These are phyloP conservation scores for Lentinus tigrinus DNA, from an alignment of 768 basidiomycete species.

Conservation along the genomic window DNA sequence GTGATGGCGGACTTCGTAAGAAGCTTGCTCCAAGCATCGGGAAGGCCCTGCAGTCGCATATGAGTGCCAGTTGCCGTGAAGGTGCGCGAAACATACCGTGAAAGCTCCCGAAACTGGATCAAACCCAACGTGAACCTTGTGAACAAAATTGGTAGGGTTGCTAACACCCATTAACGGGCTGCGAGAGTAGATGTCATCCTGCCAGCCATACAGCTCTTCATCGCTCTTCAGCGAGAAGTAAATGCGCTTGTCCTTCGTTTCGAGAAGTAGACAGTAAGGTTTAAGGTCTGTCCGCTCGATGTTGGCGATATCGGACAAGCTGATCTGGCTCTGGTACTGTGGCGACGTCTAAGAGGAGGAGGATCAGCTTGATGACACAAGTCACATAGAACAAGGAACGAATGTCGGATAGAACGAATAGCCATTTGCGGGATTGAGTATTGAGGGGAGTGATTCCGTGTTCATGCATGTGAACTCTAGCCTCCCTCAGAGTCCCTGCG, in stretches of 20 bases:
- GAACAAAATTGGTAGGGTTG: conserved; percentile 96
- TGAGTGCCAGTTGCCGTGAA: background rate
- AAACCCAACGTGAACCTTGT: conserved; percentile 98
- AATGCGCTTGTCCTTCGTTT: conserved; percentile 80
- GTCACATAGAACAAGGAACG: too few relatives aligned
- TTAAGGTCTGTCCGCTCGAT: conserved; percentile 93
- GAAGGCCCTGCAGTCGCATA: conserved; percentile 67
- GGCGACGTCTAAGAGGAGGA: conserved; percentile 44
- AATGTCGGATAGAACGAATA: conserved; percentile 1
- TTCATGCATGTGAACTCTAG: too few relatives aligned
- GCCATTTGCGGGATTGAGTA: too few relatives aligned
- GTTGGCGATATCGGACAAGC: conserved; percentile 75
- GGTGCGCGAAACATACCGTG: conserved; percentile 59
- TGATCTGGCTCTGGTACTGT: conserved; percentile 53
- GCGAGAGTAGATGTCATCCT: conserved; percentile 92
- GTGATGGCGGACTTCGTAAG: conserved; percentile 97
- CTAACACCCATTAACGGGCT: conserved; percentile 92
- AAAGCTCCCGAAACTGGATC: conserved; percentile 93
- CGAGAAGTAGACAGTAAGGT: conserved; percentile 88
- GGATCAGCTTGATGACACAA: background rate
- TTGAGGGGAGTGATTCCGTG: background rate
- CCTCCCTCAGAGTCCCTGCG: too few relatives aligned
- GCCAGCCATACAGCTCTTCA: conserved; percentile 97
- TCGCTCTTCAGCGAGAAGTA: conserved; percentile 86
- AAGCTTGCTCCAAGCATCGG: conserved; percentile 97